phyloP scores from a whole-genome alignment of 2,329 filamentous ascomycete species.

The Tolypocladium ophioglossoides region DNA sequence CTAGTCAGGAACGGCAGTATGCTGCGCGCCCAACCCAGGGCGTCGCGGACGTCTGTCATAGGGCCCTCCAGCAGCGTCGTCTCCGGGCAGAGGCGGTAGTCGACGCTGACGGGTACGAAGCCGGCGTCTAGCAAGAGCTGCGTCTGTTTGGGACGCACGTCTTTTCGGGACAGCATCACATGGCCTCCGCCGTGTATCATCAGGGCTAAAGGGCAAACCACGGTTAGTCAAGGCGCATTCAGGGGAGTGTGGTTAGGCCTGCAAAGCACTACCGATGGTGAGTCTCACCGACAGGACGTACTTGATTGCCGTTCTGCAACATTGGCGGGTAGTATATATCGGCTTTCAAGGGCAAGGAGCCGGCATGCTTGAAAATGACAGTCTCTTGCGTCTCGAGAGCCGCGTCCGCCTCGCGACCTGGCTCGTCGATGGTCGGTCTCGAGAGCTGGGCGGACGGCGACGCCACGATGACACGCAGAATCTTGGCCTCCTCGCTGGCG shows the following conservation, averaged over 20 bases:
- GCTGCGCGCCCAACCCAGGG: slow-evolving; percentile 27
- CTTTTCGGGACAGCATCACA: slow-evolving; percentile 26
- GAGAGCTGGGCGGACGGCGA: slow-evolving; percentile 1
- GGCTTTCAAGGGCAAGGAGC: background rate
- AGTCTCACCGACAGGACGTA: too few relatives aligned
- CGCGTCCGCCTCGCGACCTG: too few relatives aligned
- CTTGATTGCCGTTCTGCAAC: too few relatives aligned
- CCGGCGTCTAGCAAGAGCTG: slow-evolving; percentile 23
- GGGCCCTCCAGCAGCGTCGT: slow-evolving; percentile 32
- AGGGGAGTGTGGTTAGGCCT: too few relatives aligned
- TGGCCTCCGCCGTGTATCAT: slow-evolving; percentile 36
- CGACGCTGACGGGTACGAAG: slow-evolving; percentile 35
- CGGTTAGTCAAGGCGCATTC: too few relatives aligned
- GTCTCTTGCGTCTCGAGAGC: too few relatives aligned
- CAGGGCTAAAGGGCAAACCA: slow-evolving; percentile 16
- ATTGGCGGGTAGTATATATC: background rate
- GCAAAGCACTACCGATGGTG: too few relatives aligned
- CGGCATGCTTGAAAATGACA: too few relatives aligned
- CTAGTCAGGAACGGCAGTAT: slow-evolving; percentile 12
- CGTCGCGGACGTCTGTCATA: slow-evolving; percentile 32
- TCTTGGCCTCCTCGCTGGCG: slow-evolving; percentile 10
- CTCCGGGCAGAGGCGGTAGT: slow-evolving; percentile 41
- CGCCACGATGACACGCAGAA: slow-evolving; percentile 14
- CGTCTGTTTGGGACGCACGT: slow-evolving; percentile 25
- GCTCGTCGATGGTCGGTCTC: too few relatives aligned